Evolutionary conservation across 176 grass and related monocot species (phyloP).

Genomic region (Oryza longistaminata): DNA sequence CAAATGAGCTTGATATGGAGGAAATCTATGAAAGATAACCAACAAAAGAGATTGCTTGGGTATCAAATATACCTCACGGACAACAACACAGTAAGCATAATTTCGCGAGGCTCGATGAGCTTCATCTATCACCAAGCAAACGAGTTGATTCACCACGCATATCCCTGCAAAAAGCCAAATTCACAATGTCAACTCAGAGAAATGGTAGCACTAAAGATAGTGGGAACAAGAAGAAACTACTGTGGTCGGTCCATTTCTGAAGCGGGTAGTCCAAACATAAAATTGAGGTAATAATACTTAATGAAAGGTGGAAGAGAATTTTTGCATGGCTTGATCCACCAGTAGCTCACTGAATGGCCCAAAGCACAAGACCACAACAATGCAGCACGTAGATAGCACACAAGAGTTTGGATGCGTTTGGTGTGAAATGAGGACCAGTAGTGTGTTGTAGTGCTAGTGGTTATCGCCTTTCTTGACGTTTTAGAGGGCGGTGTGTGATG

Average conservation of each 20-base stretch:
- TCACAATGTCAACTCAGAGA: slow-evolving; percentile 23
- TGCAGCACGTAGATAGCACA: not conserved
- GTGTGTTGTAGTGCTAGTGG: slow-evolving; percentile 29
- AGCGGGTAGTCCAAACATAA: not conserved
- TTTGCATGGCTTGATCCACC: slow-evolving; percentile 10
- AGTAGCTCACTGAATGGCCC: not conserved
- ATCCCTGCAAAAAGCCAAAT: slow-evolving; percentile 61
- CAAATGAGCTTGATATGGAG: slow-evolving; percentile 11
- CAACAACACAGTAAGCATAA: slow-evolving; percentile 68
- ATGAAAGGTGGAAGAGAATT: slow-evolving; percentile 11
- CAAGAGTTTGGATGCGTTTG: not conserved
- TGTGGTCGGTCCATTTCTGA: too few species aligned
- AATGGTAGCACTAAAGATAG: not conserved
- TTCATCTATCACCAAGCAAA: slow-evolving; percentile 97
- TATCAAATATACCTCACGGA: slow-evolving; percentile 63
- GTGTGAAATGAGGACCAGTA: slow-evolving; percentile 37
- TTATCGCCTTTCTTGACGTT: slow-evolving; percentile 19
- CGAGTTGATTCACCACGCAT: slow-evolving; percentile 73
- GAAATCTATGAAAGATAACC: slow-evolving; percentile 5
- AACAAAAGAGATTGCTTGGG: not conserved
- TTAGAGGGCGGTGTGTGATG: slow-evolving; percentile 12
- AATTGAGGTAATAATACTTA: not conserved
- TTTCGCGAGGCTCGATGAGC: slow-evolving; percentile 81
- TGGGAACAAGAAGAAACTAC: not conserved
- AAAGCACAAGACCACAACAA: not conserved